Percentiles rank a stretch among this genome's conserved stretches.
Evolutionary conservation across 2,329 filamentous ascomycete genomes (phyloP).

Genomic region (Fusarium devonianum): DNA sequence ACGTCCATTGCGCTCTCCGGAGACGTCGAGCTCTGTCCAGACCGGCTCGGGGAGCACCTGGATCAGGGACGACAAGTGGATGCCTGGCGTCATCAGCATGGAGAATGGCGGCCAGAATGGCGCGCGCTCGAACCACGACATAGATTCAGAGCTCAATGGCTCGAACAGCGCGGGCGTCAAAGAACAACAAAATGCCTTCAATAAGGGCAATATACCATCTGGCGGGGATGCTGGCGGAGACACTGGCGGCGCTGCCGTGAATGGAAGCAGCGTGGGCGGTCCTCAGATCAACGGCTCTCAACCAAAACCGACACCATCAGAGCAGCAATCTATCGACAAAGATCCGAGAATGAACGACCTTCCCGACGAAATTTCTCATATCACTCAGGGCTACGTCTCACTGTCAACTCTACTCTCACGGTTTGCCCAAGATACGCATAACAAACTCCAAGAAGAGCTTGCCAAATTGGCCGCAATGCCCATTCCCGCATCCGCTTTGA

Average conservation of each 20-base stretch:
- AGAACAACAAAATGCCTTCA: constrained; percentile 37
- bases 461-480: constrained; percentile 74
- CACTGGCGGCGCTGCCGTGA: constrained; percentile 33
- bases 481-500: constrained; percentile 57
- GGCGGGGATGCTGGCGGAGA: constrained; percentile 16
- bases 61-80: constrained; percentile 40
- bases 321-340: constrained; percentile 27
- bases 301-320: constrained; percentile 21
- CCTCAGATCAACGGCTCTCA: constrained; percentile 25
- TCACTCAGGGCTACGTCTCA: constrained; percentile 78
- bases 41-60: constrained; percentile 19
- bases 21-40: constrained; percentile 20
- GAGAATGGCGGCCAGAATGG: constrained; percentile 62
- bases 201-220: constrained; percentile 45
- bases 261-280: constrained; percentile 37
- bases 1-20: constrained; percentile 21
- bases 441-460: constrained; percentile 75
- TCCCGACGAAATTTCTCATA: constrained; percentile 71
- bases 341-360: constrained; percentile 62
- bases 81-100: constrained; percentile 64
- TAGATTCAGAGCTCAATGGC: constrained; percentile 55
- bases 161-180: constrained; percentile 49
- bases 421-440: constrained; percentile 83
- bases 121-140: constrained; percentile 63
- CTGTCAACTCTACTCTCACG: constrained; percentile 78